Evolutionary conservation across 257 asterid species (phyloP), one percentile per base, ranked within the genome.

Genomic region (Mentha longifolia): DNA sequence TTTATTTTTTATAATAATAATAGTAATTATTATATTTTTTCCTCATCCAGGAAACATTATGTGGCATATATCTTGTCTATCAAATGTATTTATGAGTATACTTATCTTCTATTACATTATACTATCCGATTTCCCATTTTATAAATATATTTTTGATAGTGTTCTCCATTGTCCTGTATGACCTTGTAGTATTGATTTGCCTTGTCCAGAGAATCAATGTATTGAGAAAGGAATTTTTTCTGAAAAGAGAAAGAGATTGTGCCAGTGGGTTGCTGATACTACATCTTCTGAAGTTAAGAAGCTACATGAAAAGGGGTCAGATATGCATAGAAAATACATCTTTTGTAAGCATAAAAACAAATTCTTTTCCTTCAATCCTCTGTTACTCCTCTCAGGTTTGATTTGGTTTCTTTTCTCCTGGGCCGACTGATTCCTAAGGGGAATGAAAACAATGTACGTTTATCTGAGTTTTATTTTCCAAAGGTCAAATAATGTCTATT

Each of bases 401-500:
- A 88, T 85, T 76, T 84, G 80, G 85, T 86, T 75, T 73, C 95
- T 45, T 66, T 71, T 19, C 92, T 86, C 79, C 61, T 86, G 61
- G 64, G 67, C 65, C 91, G 91, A 59, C 80, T 89, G 73, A 71
- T 79, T 57, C 91, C 88, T 47, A 75, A 75, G 74, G 72, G 68
- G 74, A 74, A 79, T 5, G 80, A 70, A 70, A 74, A 49, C 22
- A 71, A 76, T 73, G 96, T 92, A 81, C 39, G 86, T 62, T 67
- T 62, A 62, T 41, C 20, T 65, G 45, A 68, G 67, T 80, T 76
- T 76, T 63, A 68, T 13, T 15, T 43, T 64, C 68, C 56, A 51
- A 42, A 54, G 7, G 25, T 50, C 70, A 63, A 72, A 59, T 73
- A 71, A 46, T 37, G 30, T 28, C 61, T 68, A 7, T 6, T 8